Conservation (phyloP, 192 early-diverging fungal genomes). For the Dispira parvispora region DNA sequence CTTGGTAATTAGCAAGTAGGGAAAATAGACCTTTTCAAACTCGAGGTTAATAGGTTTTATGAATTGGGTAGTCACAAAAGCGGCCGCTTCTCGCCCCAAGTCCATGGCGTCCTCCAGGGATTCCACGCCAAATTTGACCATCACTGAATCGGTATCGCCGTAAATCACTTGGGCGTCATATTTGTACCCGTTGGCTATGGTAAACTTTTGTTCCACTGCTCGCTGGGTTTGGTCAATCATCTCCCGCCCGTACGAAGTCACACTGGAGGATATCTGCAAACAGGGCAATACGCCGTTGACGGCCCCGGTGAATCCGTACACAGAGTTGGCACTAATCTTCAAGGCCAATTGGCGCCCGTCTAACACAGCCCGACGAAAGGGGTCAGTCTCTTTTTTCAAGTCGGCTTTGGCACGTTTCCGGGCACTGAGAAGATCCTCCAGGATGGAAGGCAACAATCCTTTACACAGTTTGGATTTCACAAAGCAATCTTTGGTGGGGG, state of each 20-base stretch:
- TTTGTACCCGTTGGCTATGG: conserved; percentile 70
- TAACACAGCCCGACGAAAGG: conserved; percentile 82
- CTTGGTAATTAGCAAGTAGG: conserved; percentile 95
- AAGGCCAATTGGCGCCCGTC: conserved; percentile 93
- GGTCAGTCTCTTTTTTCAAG: conserved; percentile 91
- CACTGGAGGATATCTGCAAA: conserved; percentile 81
- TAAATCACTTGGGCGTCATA: conserved; percentile 87
- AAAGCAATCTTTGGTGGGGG: conserved; percentile 88
- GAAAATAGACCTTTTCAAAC: conserved; percentile 98
- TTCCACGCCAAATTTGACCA: conserved; percentile 90
- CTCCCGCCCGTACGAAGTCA: conserved; percentile 84
- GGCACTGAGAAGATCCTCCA: conserved; percentile 75
- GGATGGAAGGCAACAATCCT: conserved; percentile 75
- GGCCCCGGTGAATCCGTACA: conserved; percentile 95
- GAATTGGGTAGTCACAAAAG: conserved; percentile 71
- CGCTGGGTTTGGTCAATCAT: conserved; percentile 88
- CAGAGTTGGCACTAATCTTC: conserved; percentile 93
- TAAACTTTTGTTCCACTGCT: conserved; percentile 69
- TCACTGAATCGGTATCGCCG: conserved; percentile 98
- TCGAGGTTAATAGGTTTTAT: conserved; percentile 92
- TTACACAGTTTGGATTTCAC: conserved; percentile 51
- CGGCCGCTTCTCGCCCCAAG: conserved; percentile 71
- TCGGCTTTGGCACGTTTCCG: conserved; percentile 87
- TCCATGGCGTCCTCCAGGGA: conserved; percentile 72
- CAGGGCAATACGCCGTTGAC: conserved; percentile 83